phyloP scores from a whole-genome alignment of 2,329 filamentous ascomycete species.

The Stemphylium vesicarium region DNA sequence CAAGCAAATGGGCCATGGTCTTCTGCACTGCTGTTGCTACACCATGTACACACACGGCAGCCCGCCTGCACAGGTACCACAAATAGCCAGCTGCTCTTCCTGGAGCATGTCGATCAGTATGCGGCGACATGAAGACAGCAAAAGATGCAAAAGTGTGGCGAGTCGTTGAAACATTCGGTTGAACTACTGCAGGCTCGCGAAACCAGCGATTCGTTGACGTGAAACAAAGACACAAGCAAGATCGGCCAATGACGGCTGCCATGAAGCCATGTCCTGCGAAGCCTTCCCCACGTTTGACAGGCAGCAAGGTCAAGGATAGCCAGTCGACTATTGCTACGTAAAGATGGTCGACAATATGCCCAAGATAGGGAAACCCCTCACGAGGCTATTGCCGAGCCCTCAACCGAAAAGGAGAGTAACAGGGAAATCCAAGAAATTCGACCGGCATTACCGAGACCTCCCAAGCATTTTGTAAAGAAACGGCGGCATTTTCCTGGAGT shows the following conservation, averaged over 20 bases:
- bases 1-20: conserved; percentile 7
- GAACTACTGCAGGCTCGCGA: conserved; percentile 34
- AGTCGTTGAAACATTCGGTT: conserved; percentile 34
- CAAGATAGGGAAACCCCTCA: conserved; percentile 17
- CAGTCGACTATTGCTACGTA: conserved; percentile 27
- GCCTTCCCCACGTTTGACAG: conserved; percentile 25
- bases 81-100: conserved; percentile 26
- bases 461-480: conserved; percentile 28
- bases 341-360: conserved; percentile 32
- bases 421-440: conserved; percentile 18
- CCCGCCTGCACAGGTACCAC: conserved; percentile 35
- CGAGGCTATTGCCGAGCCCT: conserved; percentile 21
- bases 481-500: conserved; percentile 24
- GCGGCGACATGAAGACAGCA: conserved; percentile 25
- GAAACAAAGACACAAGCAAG: conserved; percentile 32
- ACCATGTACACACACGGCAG: conserved; percentile 21
- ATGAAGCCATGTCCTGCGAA: conserved; percentile 18
- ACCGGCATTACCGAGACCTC: conserved; percentile 14
- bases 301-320: conserved; percentile 24
- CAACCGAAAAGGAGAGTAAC: conserved; percentile 14
- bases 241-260: conserved; percentile 29
- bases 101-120: conserved; percentile 27
- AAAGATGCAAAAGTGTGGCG: conserved; percentile 24
- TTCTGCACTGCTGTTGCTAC: conserved; percentile 14
- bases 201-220: conserved; percentile 30